These are phyloP conservation scores for Kregervanrija pseudodelftensis DNA, from an alignment of 805 yeast genomes.

Conservation along the genomic window DNA sequence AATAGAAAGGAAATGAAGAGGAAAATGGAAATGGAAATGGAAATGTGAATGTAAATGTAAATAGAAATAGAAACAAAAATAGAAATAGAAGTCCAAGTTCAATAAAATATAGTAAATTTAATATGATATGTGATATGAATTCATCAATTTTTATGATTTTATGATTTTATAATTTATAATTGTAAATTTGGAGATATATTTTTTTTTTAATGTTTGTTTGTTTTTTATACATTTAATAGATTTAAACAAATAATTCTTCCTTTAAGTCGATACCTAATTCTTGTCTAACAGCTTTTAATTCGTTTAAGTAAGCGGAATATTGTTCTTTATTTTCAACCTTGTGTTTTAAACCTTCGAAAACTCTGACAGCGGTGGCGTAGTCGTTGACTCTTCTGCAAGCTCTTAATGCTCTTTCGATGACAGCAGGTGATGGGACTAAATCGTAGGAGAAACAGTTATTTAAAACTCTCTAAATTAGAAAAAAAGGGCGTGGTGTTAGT, in stretches of 20 bases:
- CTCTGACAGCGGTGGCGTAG: constrained; percentile 97
- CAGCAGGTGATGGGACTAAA: constrained; percentile 96
- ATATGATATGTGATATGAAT: constrained; percentile 1
- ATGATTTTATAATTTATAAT: not conserved
- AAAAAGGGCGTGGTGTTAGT: constrained; percentile 20
- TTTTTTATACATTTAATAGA: constrained; percentile 1
- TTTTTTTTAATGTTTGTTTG: not conserved
- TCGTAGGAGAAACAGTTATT: constrained; percentile 98
- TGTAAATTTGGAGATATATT: not conserved
- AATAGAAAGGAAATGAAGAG: too few relatives aligned
- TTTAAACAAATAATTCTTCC: constrained; percentile 65
- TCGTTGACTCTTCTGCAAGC: constrained; percentile 99
- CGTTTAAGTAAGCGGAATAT: constrained; percentile 93
- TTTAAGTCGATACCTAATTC: constrained; percentile 90
- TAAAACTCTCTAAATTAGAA: constrained; percentile 64
- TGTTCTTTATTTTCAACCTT: constrained; percentile 93
- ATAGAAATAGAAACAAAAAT: too few relatives aligned
- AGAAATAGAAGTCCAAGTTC: too few relatives aligned
- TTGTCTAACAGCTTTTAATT: constrained; percentile 82
- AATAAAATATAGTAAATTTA: too few relatives aligned
- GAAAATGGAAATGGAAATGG: too few relatives aligned
- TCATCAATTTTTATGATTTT: not conserved
- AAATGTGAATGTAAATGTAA: too few relatives aligned
- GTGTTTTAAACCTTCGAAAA: constrained; percentile 93
- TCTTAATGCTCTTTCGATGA: constrained; percentile 88